Evolutionary conservation across 352 stramenopile species (phyloP).

Genomic region (Pythium phragmiticola): DNA sequence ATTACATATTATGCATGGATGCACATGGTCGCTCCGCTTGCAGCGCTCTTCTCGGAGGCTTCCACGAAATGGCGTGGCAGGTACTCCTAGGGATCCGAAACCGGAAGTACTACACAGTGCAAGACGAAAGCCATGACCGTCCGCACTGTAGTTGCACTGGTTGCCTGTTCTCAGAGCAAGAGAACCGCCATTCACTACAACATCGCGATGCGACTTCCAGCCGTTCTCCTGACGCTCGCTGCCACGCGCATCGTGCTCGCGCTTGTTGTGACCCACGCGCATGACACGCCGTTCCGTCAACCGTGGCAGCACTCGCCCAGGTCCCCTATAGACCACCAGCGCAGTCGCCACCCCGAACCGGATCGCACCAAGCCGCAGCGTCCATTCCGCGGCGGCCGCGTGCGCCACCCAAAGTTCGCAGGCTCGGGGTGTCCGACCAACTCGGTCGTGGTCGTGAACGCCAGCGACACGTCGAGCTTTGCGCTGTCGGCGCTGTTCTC

Average conservation of each 20-base stretch:
- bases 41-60: neutral
- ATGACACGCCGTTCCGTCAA: neutral
- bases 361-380: slow-evolving; percentile 10
- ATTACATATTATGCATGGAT: too few relatives aligned
- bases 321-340: neutral
- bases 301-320: slow-evolving; percentile 1
- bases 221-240: neutral
- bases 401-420: slow-evolving; percentile 30
- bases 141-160: too few relatives aligned
- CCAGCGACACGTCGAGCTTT: slow-evolving; percentile 29
- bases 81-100: too few relatives aligned
- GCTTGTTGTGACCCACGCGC: neutral
- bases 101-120: too few relatives aligned
- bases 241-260: neutral
- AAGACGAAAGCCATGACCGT: too few relatives aligned
- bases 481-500: slow-evolving; percentile 33
- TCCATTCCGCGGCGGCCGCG: slow-evolving; percentile 27
- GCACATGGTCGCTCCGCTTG: neutral
- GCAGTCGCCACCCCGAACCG: slow-evolving; percentile 4
- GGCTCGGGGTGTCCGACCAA: slow-evolving; percentile 27
- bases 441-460: slow-evolving; percentile 30
- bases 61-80: slow-evolving; percentile 1
- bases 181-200: neutral
- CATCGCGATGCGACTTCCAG: neutral
- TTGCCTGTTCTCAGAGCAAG: too few relatives aligned